These are phyloP conservation scores for Xylariaceae sp. DNA, from an alignment of 2,329 filamentous ascomycete genomes.

Conservation along the genomic window DNA sequence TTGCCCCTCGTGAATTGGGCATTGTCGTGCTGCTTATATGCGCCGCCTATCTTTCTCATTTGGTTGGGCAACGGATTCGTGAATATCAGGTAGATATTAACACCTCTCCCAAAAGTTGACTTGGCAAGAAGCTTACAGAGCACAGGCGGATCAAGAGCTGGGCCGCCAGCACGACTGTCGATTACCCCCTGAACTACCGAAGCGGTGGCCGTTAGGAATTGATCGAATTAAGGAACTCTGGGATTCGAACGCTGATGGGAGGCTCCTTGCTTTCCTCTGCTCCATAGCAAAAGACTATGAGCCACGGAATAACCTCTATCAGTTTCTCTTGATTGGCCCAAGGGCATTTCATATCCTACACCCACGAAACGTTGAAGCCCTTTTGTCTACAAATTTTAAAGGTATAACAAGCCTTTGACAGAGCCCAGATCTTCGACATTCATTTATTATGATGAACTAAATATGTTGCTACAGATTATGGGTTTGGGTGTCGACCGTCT, in stretches of 20 bases:
- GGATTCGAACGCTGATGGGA: constrained; percentile 25
- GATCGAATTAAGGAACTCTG: constrained; percentile 28
- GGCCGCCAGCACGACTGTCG: constrained; percentile 25
- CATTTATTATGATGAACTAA: background rate
- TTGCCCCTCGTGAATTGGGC: background rate
- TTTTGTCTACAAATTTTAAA: constrained; percentile 30
- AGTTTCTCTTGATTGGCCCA: constrained; percentile 28
- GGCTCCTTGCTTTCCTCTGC: constrained; percentile 26
- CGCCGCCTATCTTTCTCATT: too few species aligned
- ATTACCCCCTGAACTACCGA: constrained; percentile 29
- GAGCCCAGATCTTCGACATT: background rate
- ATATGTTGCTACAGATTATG: constrained; percentile 26
- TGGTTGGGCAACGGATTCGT: constrained; percentile 1
- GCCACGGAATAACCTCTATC: constrained; percentile 27
- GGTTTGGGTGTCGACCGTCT: constrained; percentile 29
- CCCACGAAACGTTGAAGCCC: constrained; percentile 29
- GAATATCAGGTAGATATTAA: background rate
- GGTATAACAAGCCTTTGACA: background rate
- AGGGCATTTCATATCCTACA: constrained; percentile 26
- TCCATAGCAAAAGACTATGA: constrained; percentile 29
- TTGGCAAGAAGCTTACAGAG: too few species aligned
- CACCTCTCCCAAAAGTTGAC: too few species aligned
- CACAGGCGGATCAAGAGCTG: constrained; percentile 13
- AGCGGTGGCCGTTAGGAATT: constrained; percentile 32
- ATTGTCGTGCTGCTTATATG: background rate